Evolutionary conservation across 2,329 filamentous ascomycete species (phyloP).

Genomic region (Claviceps capensis): DNA sequence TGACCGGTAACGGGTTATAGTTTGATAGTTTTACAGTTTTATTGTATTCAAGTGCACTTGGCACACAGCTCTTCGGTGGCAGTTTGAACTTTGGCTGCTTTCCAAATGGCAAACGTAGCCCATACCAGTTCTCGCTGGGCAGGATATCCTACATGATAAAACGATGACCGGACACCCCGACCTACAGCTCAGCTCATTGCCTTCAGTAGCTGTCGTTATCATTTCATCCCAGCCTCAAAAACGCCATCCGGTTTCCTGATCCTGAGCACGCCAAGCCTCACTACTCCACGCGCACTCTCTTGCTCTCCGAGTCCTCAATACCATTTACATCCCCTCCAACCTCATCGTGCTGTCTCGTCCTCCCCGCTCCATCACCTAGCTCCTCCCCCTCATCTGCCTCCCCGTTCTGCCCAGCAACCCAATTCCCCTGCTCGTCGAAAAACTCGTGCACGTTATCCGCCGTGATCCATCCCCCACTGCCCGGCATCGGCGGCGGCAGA

Average conservation of each 20-base stretch:
- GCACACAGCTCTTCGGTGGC: no score
- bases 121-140: no score
- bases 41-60: no score
- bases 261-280: not conserved
- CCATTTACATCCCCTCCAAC: conserved; percentile 33
- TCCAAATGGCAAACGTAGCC: no score
- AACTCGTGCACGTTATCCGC: conserved; percentile 80
- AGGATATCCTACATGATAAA: no score
- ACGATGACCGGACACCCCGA: no score
- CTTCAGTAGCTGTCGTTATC: no score
- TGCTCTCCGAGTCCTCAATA: conserved; percentile 29
- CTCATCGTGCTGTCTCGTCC: conserved; percentile 36
- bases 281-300: conserved; percentile 33
- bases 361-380: conserved; percentile 51
- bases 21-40: no score
- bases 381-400: conserved; percentile 26
- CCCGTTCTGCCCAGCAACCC: conserved; percentile 38
- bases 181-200: no score
- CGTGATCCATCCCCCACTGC: conserved; percentile 75
- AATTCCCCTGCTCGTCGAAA: conserved; percentile 71
- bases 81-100: no score
- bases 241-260: not conserved
- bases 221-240: no score
- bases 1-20: no score
- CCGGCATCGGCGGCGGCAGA: conserved; percentile 54